Evolutionary conservation across 2,329 filamentous ascomycete species (phyloP), one percentile per base, ranked within the genome.

Genomic region (Zasmidium cellare): DNA sequence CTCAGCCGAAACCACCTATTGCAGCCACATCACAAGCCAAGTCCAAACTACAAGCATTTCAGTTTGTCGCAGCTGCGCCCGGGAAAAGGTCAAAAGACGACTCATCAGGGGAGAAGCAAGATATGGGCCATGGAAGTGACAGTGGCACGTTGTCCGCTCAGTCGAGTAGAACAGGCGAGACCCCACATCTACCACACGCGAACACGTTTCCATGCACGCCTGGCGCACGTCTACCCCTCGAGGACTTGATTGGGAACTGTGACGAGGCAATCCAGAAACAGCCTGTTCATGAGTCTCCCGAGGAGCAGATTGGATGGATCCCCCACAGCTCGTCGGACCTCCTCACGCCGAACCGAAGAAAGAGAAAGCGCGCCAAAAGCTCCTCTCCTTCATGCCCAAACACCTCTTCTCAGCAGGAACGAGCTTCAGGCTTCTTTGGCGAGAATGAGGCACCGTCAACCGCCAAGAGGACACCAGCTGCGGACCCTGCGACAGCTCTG

Each of bases 241-340:
- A 83, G 28, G 84, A 87, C 60, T 74, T 87, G 28, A 83, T 87
- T 47, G 83, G 83, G 61, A 84, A 85, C 67, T 79, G 79, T 49
- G 84, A 87, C 69, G 82, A 85, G 66, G 76, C 79, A 38, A 79
- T 53, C 38, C 55, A 77, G 63, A 75, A 76, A 57, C 74, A 75
- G n/a, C 74, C 76, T 23, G 76, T 75, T 52, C 76, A 79, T 19
- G 72, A 76, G 18, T 85, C 84, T 1, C 85, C 84, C 0, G 81
- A 85, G 61, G 85, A 87, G 61, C 81, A 84, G 66, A 77, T 87
- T 46, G 78, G 80, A 50, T 87, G 85, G 85, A 80, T 84, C 59
- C 71, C 74, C 12, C 77, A 78, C 12, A 78, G 77, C 61, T 76
- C 76, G 5, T 69, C 65, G 11, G 66, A 74, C 7, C 71, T 72